phyloP scores from a whole-genome alignment of 2,329 filamentous ascomycete genomes.

The Thelonectria olida region DNA sequence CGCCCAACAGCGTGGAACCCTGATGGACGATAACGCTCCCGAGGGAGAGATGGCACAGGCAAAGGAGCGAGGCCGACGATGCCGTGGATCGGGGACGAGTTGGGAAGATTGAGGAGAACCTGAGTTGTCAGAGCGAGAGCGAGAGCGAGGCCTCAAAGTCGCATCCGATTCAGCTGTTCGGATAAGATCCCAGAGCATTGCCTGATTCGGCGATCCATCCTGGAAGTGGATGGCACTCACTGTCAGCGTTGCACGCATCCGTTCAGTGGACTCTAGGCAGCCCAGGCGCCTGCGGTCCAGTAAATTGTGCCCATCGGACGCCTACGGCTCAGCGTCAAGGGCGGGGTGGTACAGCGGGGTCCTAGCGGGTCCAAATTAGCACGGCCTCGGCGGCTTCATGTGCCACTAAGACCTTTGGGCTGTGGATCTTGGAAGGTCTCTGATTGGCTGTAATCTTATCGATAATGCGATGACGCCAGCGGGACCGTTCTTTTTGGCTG shows the following conservation, averaged over 20 bases:
- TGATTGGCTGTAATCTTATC: constrained; percentile 31
- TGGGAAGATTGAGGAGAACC: neutral
- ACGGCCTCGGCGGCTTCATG: neutral
- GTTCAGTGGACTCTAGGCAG: constrained; percentile 19
- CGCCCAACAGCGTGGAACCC: constrained; percentile 13
- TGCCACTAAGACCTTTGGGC: constrained; percentile 6
- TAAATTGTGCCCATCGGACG: neutral
- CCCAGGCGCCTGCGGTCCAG: constrained; percentile 3
- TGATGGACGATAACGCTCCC: constrained; percentile 11
- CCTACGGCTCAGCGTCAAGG: neutral
- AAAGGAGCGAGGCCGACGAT: neutral
- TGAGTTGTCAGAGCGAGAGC: neutral
- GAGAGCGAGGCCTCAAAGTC: constrained; percentile 1
- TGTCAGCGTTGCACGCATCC: neutral
- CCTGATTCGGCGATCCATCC: constrained; percentile 17
- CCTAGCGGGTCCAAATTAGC: neutral
- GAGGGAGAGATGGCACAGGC: constrained; percentile 9
- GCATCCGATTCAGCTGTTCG: constrained; percentile 11
- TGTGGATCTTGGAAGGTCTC: neutral
- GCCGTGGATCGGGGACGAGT: constrained; percentile 2
- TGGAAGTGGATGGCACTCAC: constrained; percentile 7
- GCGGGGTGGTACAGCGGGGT: constrained; percentile 4
- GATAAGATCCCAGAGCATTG: constrained; percentile 5
- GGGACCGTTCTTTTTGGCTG: constrained; percentile 17
- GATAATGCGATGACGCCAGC: constrained; percentile 40